A percentile compares a stretch with the other conserved stretches of the same genome.
These are phyloP conservation scores for Coccinonectria pachysandricola DNA, from an alignment of 2,329 filamentous ascomycete genomes.

Conservation along the genomic window DNA sequence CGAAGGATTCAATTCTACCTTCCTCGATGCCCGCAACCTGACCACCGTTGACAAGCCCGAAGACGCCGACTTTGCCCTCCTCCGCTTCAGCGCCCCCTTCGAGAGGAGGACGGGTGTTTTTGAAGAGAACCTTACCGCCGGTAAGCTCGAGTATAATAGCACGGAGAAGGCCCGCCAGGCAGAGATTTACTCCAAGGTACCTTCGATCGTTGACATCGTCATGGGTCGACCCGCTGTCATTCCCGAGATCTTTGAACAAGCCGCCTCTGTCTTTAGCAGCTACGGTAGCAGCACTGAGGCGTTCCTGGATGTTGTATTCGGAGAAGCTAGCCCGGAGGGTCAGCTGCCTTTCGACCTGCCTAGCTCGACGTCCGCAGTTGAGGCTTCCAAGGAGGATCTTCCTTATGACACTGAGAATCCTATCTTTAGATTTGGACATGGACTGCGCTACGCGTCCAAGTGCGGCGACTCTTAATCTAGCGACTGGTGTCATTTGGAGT, in stretches of 20 bases:
- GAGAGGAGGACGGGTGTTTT: slow-evolving; percentile 27
- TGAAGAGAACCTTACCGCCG: slow-evolving; percentile 28
- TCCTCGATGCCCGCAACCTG: slow-evolving; percentile 16
- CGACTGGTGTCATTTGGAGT: neutral
- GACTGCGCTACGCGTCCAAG: slow-evolving; percentile 21
- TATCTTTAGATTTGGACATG: slow-evolving; percentile 22
- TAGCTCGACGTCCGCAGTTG: slow-evolving; percentile 31
- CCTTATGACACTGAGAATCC: slow-evolving; percentile 19
- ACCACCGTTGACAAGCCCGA: slow-evolving; percentile 32
- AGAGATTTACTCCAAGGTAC: slow-evolving; percentile 26
- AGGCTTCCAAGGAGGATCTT: slow-evolving; percentile 19
- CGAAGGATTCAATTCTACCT: slow-evolving; percentile 9
- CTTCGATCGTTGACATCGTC: slow-evolving; percentile 34
- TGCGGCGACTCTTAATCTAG: neutral
- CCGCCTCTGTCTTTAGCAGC: slow-evolving; percentile 29
- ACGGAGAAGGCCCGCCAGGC: slow-evolving; percentile 17
- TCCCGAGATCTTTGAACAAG: slow-evolving; percentile 29
- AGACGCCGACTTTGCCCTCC: slow-evolving; percentile 31
- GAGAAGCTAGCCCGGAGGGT: slow-evolving; percentile 26
- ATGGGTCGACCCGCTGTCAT: slow-evolving; percentile 32
- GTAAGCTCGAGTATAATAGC: slow-evolving; percentile 29
- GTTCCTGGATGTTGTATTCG: slow-evolving; percentile 34
- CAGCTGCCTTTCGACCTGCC: slow-evolving; percentile 31
- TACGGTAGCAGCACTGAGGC: slow-evolving; percentile 31
- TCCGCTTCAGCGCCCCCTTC: slow-evolving; percentile 29